A percentile compares a stretch with the other conserved stretches of the same genome.
phyloP scores from a whole-genome alignment of 2,329 filamentous ascomycete genomes.

The Nectriaceae sp. region DNA sequence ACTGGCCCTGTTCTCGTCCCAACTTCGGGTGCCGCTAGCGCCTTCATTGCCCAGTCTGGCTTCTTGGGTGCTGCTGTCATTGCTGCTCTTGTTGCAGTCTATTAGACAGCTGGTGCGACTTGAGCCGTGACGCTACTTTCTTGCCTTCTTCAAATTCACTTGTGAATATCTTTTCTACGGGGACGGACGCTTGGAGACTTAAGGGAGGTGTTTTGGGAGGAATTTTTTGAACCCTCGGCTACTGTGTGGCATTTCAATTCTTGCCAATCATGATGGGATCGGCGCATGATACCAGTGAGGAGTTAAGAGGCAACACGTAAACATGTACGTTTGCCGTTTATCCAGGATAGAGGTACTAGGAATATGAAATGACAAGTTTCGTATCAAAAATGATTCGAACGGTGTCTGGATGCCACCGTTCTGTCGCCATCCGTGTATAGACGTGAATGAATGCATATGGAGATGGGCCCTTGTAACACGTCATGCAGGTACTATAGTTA shows the following conservation, averaged over 20 bases:
- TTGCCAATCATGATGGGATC: conserved; percentile 27
- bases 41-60: conserved; percentile 41
- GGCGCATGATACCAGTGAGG: conserved; percentile 27
- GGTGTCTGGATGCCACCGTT: too few species aligned
- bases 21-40: conserved; percentile 34
- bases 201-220: conserved; percentile 15
- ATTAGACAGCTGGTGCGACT: conserved; percentile 23
- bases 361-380: background rate
- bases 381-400: background rate
- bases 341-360: conserved; percentile 14
- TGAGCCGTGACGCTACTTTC: conserved; percentile 6
- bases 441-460: too few species aligned
- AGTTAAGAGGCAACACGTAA: conserved; percentile 25
- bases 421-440: too few species aligned
- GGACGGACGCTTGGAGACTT: conserved; percentile 33
- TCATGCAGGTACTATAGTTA: too few species aligned
- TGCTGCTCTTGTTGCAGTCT: conserved; percentile 42
- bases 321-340: conserved; percentile 12
- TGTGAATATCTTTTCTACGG: conserved; percentile 29
- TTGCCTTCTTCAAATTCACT: conserved; percentile 20
- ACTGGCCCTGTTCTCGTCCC: conserved; percentile 21
- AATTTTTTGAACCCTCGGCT: conserved; percentile 17
- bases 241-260: conserved; percentile 23
- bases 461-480: too few species aligned
- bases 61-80: conserved; percentile 42